Conservation (phyloP, 2,329 filamentous ascomycete species). For the Trichoderma endophyticum region DNA sequence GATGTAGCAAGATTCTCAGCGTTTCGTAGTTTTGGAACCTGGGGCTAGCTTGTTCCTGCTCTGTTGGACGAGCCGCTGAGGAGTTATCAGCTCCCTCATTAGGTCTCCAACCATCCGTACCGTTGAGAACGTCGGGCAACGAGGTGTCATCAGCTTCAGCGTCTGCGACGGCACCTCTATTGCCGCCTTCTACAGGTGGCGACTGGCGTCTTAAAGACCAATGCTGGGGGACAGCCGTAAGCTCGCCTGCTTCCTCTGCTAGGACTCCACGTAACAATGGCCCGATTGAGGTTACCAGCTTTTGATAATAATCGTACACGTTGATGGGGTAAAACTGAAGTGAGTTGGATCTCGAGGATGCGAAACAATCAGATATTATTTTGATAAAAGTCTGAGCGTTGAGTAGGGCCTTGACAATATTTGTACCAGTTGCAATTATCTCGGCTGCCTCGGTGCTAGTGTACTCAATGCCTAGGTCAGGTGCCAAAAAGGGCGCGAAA, state of each 20-base stretch:
- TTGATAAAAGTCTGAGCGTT: slow-evolving; percentile 73
- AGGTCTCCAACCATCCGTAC: slow-evolving; percentile 28
- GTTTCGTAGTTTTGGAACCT: slow-evolving; percentile 72
- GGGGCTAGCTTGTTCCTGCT: slow-evolving; percentile 42
- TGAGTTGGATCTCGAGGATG: slow-evolving; percentile 60
- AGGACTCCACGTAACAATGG: slow-evolving; percentile 75
- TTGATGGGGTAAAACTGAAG: slow-evolving; percentile 74
- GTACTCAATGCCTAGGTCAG: slow-evolving; percentile 36
- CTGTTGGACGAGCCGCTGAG: slow-evolving; percentile 34
- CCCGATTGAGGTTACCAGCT: slow-evolving; percentile 72
- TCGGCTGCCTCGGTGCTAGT: slow-evolving; percentile 35
- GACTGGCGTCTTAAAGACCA: slow-evolving; percentile 48
- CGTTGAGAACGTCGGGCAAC: slow-evolving; percentile 33
- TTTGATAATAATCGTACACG: slow-evolving; percentile 76
- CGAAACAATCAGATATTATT: slow-evolving; percentile 72
- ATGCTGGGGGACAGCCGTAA: slow-evolving; percentile 67
- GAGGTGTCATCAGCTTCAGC: slow-evolving; percentile 31
- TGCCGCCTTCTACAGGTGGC: slow-evolving; percentile 24
- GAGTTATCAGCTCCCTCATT: slow-evolving; percentile 26
- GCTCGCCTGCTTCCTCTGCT: slow-evolving; percentile 78
- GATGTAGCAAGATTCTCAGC: slow-evolving; percentile 72
- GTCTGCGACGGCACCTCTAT: slow-evolving; percentile 23
- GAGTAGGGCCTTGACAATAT: slow-evolving; percentile 73
- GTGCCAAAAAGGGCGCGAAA: slow-evolving; percentile 64
- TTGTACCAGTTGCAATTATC: slow-evolving; percentile 64